Percentiles rank a stretch among this genome's conserved stretches.
These are phyloP conservation scores for Sphaceloma murrayae DNA, from an alignment of 2,329 filamentous ascomycete species.

Conservation along the genomic window DNA sequence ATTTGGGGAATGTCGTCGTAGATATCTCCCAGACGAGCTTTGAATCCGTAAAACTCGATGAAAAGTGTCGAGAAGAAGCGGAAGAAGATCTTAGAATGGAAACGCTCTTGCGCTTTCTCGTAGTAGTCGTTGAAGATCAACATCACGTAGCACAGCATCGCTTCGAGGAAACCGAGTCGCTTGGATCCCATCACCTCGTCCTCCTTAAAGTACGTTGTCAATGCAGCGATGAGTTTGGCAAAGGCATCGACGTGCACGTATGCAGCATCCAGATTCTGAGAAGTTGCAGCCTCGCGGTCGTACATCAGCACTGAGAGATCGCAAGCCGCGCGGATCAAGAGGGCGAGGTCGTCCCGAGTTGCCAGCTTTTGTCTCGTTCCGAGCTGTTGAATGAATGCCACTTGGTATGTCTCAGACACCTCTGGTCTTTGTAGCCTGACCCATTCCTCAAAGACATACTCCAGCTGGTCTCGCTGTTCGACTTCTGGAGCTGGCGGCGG, in stretches of 20 bases:
- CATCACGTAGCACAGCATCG: constrained; percentile 65
- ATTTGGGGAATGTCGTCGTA: constrained; percentile 28
- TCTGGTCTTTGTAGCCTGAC: constrained; percentile 70
- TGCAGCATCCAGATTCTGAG: constrained; percentile 50
- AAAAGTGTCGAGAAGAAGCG: constrained; percentile 77
- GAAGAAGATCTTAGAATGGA: constrained; percentile 86
- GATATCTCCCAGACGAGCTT: constrained; percentile 23
- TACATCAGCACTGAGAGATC: constrained; percentile 70
- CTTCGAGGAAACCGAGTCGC: constrained; percentile 58
- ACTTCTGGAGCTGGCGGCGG: constrained; percentile 45
- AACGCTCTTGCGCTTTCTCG: constrained; percentile 65
- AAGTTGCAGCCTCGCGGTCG: constrained; percentile 57
- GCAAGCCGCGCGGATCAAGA: constrained; percentile 72
- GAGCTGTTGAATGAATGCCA: constrained; percentile 76
- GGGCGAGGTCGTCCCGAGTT: constrained; percentile 62
- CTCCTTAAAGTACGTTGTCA: constrained; percentile 63
- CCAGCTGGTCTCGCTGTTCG: constrained; percentile 69
- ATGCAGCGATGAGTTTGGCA: constrained; percentile 65
- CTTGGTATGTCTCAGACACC: constrained; percentile 59
- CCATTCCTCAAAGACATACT: constrained; percentile 97
- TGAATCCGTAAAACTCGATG: constrained; percentile 50
- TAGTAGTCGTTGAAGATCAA: constrained; percentile 81
- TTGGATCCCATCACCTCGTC: constrained; percentile 52
- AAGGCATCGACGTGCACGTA: constrained; percentile 68
- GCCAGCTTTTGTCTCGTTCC: constrained; percentile 64